These are phyloP conservation scores for Fomitopsis betulina DNA, from an alignment of 1,284 basidiomycete genomes.

Conservation along the genomic window DNA sequence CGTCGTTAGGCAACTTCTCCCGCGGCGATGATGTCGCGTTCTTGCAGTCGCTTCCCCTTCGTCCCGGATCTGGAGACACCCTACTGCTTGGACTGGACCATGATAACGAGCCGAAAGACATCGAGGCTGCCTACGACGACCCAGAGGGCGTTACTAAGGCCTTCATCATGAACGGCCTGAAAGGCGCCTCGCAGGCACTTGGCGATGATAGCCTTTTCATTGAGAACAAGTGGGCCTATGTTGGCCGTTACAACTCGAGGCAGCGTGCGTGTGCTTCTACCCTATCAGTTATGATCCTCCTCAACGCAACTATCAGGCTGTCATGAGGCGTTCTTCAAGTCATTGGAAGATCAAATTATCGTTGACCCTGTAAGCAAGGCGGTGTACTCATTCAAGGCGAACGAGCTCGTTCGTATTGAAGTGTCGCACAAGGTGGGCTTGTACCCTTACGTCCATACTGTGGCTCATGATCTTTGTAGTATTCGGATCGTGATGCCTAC, in stretches of 20 bases:
- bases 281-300: background rate
- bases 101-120: conserved; percentile 60
- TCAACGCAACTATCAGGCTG: conserved; percentile 44
- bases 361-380: conserved; percentile 43
- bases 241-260: conserved; percentile 69
- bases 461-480: conserved; percentile 42
- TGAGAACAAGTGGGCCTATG: conserved; percentile 79
- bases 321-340: conserved; percentile 86
- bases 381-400: conserved; percentile 50
- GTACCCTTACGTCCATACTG: background rate
- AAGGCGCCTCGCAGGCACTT: conserved; percentile 53
- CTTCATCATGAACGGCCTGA: conserved; percentile 92
- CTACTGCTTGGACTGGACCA: conserved; percentile 84
- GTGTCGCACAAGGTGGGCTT: conserved; percentile 42
- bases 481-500: conserved; percentile 73
- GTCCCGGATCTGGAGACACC: conserved; percentile 66
- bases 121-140: conserved; percentile 86
- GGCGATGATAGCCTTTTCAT: conserved; percentile 62
- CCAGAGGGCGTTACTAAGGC: conserved; percentile 68
- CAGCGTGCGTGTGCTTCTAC: conserved; percentile 47
- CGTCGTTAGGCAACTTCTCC: conserved; percentile 91
- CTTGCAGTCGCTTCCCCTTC: conserved; percentile 75
- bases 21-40: conserved; percentile 73
- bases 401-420: conserved; percentile 86
- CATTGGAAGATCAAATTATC: conserved; percentile 60